These are phyloP conservation scores for Chiua virens DNA, from an alignment of 768 basidiomycete genomes.

Conservation along the genomic window DNA sequence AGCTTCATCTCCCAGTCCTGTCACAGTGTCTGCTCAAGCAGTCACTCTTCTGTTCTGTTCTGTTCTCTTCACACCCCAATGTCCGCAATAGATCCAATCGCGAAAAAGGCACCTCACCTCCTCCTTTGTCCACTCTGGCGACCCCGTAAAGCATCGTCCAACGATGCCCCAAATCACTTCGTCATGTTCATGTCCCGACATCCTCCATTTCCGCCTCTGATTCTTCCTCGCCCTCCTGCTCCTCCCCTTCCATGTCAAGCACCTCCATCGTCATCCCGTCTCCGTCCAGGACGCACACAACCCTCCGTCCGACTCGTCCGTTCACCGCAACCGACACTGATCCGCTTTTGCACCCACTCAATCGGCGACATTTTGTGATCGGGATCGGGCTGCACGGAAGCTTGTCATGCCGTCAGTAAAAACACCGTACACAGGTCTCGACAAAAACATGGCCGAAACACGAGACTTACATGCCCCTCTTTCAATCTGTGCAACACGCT, in stretches of 20 bases:
- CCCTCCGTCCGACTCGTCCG: conserved; percentile 69
- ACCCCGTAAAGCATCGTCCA: conserved; percentile 22
- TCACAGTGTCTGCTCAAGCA: conserved; percentile 15
- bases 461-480: conserved; percentile 60
- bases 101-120: conserved; percentile 35
- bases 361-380: conserved; percentile 56
- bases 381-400: conserved; percentile 46
- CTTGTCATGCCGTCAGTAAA: conserved; percentile 42
- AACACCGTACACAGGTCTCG: conserved; percentile 31
- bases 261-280: conserved; percentile 66
- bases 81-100: conserved; percentile 34
- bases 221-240: conserved; percentile 38
- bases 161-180: no score
- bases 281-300: conserved; percentile 71
- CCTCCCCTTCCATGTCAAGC: conserved; percentile 74
- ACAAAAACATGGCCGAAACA: conserved; percentile 31
- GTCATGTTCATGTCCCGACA: conserved; percentile 19
- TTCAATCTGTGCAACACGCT: conserved; percentile 55
- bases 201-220: conserved; percentile 28
- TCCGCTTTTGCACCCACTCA: conserved; percentile 53
- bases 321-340: conserved; percentile 67
- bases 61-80: conserved; percentile 44
- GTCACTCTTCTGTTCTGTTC: conserved; percentile 9
- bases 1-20: conserved; percentile 16
- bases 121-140: conserved; percentile 26